phyloP scores from a whole-genome alignment of 2,329 filamentous ascomycete genomes.

The Diplodia sapinea region DNA sequence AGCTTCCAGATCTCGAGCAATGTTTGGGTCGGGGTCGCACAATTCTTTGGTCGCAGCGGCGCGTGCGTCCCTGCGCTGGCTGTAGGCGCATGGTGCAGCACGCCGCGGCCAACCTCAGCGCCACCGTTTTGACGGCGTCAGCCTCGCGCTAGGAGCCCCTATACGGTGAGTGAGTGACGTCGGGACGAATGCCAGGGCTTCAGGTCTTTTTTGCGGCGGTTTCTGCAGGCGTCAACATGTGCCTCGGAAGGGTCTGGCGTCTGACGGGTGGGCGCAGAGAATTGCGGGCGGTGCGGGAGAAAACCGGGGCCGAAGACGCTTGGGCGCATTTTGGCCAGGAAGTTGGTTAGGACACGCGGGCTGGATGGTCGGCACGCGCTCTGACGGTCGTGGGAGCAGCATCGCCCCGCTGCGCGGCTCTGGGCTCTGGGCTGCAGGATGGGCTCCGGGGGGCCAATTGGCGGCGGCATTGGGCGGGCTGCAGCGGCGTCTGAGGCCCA shows the following conservation, averaged over 20 bases:
- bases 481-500: slow-evolving; percentile 1
- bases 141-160: background rate
- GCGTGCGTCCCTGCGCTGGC: slow-evolving; percentile 5
- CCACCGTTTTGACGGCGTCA: background rate
- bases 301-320: slow-evolving; percentile 24
- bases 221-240: background rate
- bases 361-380: background rate
- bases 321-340: background rate
- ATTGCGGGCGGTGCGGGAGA: slow-evolving; percentile 21
- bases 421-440: background rate
- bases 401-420: slow-evolving; percentile 10
- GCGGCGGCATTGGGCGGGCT: background rate
- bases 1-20: slow-evolving; percentile 17
- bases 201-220: background rate
- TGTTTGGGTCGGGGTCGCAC: slow-evolving; percentile 21
- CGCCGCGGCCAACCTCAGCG: background rate
- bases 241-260: slow-evolving; percentile 19
- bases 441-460: background rate
- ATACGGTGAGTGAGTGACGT: slow-evolving; percentile 6
- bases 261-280: slow-evolving; percentile 5
- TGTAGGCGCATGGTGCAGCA: background rate
- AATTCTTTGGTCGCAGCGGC: slow-evolving; percentile 4
- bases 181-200: background rate
- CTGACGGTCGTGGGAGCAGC: background rate
- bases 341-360: background rate